Conservation (phyloP, 2,329 filamentous ascomycete genomes). For the Xylariomycetidae sp. region DNA sequence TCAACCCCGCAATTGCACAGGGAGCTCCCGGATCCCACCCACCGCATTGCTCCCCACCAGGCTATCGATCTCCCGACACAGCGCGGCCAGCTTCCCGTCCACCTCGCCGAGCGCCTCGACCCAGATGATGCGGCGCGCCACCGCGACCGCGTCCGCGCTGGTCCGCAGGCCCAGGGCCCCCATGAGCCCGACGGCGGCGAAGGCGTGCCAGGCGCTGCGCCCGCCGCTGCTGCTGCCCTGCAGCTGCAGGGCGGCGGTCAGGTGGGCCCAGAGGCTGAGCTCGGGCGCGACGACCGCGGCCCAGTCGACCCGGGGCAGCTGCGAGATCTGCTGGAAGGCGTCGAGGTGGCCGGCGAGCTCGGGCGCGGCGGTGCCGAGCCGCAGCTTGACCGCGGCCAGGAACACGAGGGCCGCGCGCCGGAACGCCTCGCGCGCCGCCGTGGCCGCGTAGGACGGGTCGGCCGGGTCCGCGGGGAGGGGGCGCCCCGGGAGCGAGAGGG, state of each 20-base stretch:
- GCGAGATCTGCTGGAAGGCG: slow-evolving; percentile 23
- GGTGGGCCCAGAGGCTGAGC: slow-evolving; percentile 24
- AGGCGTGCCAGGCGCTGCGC: slow-evolving; percentile 19
- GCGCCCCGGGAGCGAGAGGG: slow-evolving; percentile 19
- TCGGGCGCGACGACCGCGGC: slow-evolving; percentile 21
- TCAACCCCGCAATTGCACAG: too few species aligned
- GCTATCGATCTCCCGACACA: slow-evolving; percentile 18
- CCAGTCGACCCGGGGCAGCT: slow-evolving; percentile 21
- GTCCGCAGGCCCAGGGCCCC: slow-evolving; percentile 13
- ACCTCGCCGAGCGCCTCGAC: slow-evolving; percentile 19
- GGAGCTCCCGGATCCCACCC: too few species aligned
- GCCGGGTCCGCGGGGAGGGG: slow-evolving; percentile 15
- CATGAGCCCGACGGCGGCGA: slow-evolving; percentile 22
- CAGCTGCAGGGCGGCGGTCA: slow-evolving; percentile 20
- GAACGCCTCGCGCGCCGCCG: slow-evolving; percentile 22
- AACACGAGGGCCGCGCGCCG: slow-evolving; percentile 21
- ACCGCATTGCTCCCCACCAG: too few species aligned
- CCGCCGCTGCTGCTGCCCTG: slow-evolving; percentile 10
- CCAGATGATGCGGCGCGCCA: slow-evolving; percentile 23
- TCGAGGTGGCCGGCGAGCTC: slow-evolving; percentile 20
- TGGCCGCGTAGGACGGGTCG: slow-evolving; percentile 14
- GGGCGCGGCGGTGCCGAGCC: slow-evolving; percentile 15
- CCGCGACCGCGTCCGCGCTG: slow-evolving; percentile 14
- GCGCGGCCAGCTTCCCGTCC: slow-evolving; percentile 12
- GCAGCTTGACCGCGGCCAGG: slow-evolving; percentile 18